These are phyloP conservation scores for Colletotrichum gloeosporioides DNA, from an alignment of 2,329 filamentous ascomycete species.

Conservation along the genomic window DNA sequence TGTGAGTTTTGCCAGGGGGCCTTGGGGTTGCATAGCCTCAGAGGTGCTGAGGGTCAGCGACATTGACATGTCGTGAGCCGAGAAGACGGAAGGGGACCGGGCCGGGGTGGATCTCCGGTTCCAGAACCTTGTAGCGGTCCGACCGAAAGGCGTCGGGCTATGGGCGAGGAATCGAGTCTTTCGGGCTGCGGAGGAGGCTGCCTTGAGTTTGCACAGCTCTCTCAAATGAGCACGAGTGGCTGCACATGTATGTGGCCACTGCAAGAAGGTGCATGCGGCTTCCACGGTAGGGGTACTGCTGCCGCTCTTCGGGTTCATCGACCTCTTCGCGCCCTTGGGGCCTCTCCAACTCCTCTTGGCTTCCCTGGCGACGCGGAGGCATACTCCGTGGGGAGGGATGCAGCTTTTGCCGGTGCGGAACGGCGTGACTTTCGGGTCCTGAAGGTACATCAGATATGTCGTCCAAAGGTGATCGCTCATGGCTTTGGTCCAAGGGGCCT, in stretches of 20 bases:
- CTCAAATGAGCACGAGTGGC: constrained; percentile 67
- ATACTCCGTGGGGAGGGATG: constrained; percentile 70
- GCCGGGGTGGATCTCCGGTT: constrained; percentile 54
- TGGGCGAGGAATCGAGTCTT: constrained; percentile 53
- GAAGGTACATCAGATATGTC: constrained; percentile 68
- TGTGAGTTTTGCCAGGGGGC: constrained; percentile 66
- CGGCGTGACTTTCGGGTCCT: constrained; percentile 71
- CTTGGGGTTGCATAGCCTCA: constrained; percentile 68
- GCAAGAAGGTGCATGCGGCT: constrained; percentile 52
- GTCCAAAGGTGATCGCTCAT: constrained; percentile 72
- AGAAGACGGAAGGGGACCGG: constrained; percentile 56
- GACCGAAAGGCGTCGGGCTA: constrained; percentile 62
- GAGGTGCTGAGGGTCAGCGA: constrained; percentile 68
- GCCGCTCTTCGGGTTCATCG: constrained; percentile 46
- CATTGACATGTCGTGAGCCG: constrained; percentile 65
- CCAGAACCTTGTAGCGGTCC: constrained; percentile 53
- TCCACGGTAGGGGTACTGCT: constrained; percentile 62
- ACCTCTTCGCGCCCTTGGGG: constrained; percentile 42
- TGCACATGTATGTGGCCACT: constrained; percentile 69
- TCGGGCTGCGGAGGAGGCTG: constrained; percentile 47
- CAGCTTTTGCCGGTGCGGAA: constrained; percentile 68
- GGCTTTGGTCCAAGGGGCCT: constrained; percentile 66
- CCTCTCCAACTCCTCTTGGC: constrained; percentile 72
- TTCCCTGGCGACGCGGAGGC: constrained; percentile 68
- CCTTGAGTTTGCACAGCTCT: constrained; percentile 65